Conservation (phyloP, 805 yeast species). For the Barnettozyma populi region DNA sequence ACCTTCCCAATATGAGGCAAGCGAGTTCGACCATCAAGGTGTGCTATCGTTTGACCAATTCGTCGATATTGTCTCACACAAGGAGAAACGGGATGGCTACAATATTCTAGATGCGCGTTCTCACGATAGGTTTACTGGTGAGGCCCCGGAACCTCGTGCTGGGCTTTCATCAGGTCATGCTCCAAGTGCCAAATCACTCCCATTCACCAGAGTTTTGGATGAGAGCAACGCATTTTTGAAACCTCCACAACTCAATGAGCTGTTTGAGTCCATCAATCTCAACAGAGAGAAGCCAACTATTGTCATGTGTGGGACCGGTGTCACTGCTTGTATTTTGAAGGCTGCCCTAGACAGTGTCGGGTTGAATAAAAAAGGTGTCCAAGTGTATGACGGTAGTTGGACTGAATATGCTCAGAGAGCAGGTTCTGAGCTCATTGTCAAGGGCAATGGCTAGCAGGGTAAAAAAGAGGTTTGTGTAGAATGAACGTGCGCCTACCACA, state of each 20-base stretch:
- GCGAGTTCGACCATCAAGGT: slow-evolving; percentile 37
- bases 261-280: slow-evolving; percentile 37
- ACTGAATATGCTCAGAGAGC: slow-evolving; percentile 83
- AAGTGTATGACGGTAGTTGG: slow-evolving; percentile 86
- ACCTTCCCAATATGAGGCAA: slow-evolving; percentile 30
- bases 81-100: slow-evolving; percentile 39
- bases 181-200: slow-evolving; percentile 73
- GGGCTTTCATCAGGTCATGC: slow-evolving; percentile 88
- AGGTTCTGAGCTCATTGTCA: slow-evolving; percentile 46
- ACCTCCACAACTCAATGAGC: slow-evolving; percentile 37
- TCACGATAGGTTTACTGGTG: slow-evolving; percentile 66
- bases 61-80: slow-evolving; percentile 47
- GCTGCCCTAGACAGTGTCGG: slow-evolving; percentile 62
- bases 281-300: slow-evolving; percentile 59
- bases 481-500: not conserved
- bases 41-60: slow-evolving; percentile 67
- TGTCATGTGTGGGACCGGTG: slow-evolving; percentile 95
- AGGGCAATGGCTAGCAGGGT: slow-evolving; percentile 21
- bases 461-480: not conserved
- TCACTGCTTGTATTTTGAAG: slow-evolving; percentile 84
- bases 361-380: slow-evolving; percentile 38
- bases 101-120: slow-evolving; percentile 81
- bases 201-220: slow-evolving; percentile 60
- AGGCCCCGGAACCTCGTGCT: slow-evolving; percentile 81
- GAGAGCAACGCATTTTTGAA: slow-evolving; percentile 42